Conservation (phyloP, 805 yeast genomes). For the Candida railenensis region DNA sequence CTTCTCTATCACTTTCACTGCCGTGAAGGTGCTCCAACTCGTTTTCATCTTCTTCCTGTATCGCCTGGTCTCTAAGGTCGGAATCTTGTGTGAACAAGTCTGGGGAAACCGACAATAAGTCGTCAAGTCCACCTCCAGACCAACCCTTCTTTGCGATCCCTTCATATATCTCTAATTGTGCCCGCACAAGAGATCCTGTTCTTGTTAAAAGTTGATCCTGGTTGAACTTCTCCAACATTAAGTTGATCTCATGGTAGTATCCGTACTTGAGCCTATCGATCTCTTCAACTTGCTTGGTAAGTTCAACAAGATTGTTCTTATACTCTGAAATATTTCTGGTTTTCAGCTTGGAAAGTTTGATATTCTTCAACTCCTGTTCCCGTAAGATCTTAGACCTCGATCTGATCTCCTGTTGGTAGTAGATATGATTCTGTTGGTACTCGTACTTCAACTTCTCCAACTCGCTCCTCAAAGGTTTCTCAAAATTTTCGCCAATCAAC, state of each 20-base stretch:
- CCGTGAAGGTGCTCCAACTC: constrained; percentile 3
- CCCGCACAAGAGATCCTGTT: constrained; percentile 66
- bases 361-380: constrained; percentile 59
- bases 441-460: constrained; percentile 43
- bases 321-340: constrained; percentile 68
- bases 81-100: constrained; percentile 35
- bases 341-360: constrained; percentile 55
- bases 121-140: constrained; percentile 86
- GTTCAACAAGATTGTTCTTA: constrained; percentile 60
- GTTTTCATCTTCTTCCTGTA: constrained; percentile 23
- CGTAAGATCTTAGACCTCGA: constrained; percentile 52
- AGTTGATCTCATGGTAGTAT: constrained; percentile 64
- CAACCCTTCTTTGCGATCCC: constrained; percentile 82
- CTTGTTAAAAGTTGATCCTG: constrained; percentile 51
- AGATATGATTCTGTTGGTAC: constrained; percentile 47
- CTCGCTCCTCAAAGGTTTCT: constrained; percentile 48
- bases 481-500: constrained; percentile 53
- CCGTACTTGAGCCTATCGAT: constrained; percentile 74
- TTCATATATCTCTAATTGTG: constrained; percentile 79
- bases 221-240: constrained; percentile 57
- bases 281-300: constrained; percentile 76
- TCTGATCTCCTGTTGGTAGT: constrained; percentile 54
- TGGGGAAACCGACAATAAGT: constrained; percentile 58
- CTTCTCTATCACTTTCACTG: neutral
- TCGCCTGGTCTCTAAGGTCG: constrained; percentile 8